Conservation (phyloP, 1,284 basidiomycete genomes). For the Sanghuangporus weigelae region DNA sequence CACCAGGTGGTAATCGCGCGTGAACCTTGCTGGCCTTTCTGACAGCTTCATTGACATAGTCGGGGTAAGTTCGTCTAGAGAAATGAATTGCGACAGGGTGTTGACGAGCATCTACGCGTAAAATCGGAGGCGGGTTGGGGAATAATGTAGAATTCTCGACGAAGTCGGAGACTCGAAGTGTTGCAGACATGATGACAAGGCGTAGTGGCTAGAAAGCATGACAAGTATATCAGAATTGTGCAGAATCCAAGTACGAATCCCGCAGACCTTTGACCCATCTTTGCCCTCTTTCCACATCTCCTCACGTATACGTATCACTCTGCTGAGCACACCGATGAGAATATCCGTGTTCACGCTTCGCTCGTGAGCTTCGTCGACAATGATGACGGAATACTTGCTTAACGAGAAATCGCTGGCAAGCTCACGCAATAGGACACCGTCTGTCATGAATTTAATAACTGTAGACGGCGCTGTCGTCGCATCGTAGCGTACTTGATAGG, state of each 20-base stretch:
- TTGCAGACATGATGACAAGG: conserved; percentile 98
- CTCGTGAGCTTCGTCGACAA: conserved; percentile 98
- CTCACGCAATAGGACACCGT: conserved; percentile 94
- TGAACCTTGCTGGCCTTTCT: conserved; percentile 86
- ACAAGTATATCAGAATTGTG: background rate
- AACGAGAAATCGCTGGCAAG: conserved; percentile 89
- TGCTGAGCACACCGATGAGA: conserved; percentile 90
- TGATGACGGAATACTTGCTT: conserved; percentile 87
- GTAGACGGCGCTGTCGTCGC: conserved; percentile 87
- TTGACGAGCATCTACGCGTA: conserved; percentile 87
- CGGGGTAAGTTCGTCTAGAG: conserved; percentile 76
- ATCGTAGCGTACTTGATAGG: conserved; percentile 97
- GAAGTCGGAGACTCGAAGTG: conserved; percentile 92
- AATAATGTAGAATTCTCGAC: conserved; percentile 86
- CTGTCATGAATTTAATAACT: conserved; percentile 99
- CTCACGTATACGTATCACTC: conserved; percentile 86
- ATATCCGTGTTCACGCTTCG: conserved; percentile 98
- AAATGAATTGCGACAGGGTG: conserved; percentile 97
- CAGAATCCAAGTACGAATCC: background rate
- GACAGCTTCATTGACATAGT: conserved; percentile 89
- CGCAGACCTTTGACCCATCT: conserved; percentile 54
- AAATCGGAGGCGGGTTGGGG: conserved; percentile 78
- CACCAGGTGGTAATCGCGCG: conserved; percentile 62
- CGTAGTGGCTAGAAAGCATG: conserved; percentile 64
- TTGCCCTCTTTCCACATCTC: conserved; percentile 80